A percentile compares a stretch with the other conserved stretches of the same genome.
These are phyloP conservation scores for Tephrocybe sp. DNA, from an alignment of 768 basidiomycete species.

Conservation along the genomic window DNA sequence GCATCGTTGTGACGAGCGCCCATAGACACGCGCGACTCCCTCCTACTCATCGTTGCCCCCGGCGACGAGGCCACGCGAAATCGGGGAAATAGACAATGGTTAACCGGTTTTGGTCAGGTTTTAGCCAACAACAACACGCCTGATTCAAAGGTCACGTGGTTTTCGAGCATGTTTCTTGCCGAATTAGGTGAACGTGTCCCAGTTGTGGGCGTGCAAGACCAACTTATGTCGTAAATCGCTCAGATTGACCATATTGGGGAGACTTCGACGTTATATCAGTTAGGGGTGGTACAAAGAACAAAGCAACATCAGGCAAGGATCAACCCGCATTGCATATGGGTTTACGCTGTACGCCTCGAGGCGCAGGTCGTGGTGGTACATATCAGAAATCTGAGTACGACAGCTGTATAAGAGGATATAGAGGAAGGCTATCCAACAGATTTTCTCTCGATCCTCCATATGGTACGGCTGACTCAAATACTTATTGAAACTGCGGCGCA, in stretches of 20 bases:
- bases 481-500: slow-evolving; percentile 2
- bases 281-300: slow-evolving; percentile 6
- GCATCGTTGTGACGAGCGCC: slow-evolving; percentile 75
- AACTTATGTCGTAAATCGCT: background rate
- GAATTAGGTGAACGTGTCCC: slow-evolving; percentile 13
- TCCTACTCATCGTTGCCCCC: slow-evolving; percentile 50
- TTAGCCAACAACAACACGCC: slow-evolving; percentile 16
- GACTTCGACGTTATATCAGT: slow-evolving; percentile 5
- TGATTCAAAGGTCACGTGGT: slow-evolving; percentile 27
- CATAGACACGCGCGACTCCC: slow-evolving; percentile 64
- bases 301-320: slow-evolving; percentile 6
- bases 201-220: slow-evolving; percentile 7
- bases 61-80: slow-evolving; percentile 22
- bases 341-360: slow-evolving; percentile 7
- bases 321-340: slow-evolving; percentile 2
- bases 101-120: slow-evolving; percentile 17
- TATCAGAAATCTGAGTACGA: slow-evolving; percentile 8
- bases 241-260: slow-evolving; percentile 5
- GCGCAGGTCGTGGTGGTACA: slow-evolving; percentile 8
- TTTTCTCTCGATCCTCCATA: background rate
- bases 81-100: slow-evolving; percentile 14
- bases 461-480: background rate
- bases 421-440: background rate
- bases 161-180: background rate
- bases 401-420: background rate